A percentile compares a stretch with the other conserved stretches of the same genome.
These are phyloP conservation scores for Coemansia sp. DNA, from an alignment of 192 early-diverging fungal genomes.

Conservation along the genomic window DNA sequence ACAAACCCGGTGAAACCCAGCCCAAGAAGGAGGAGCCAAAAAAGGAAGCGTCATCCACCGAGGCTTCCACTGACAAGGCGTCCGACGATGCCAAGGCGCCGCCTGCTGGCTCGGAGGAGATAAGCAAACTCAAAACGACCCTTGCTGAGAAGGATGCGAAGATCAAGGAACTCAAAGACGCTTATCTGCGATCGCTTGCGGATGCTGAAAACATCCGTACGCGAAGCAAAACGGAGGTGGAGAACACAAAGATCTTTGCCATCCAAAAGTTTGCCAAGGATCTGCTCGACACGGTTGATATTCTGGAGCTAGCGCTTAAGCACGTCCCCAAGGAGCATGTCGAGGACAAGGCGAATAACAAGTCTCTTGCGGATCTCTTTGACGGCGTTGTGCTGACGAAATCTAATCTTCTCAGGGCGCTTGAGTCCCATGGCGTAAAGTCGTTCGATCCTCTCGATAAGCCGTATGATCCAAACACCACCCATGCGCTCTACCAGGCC, in stretches of 20 bases:
- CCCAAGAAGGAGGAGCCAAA: constrained; percentile 16
- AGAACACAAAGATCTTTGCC: constrained; percentile 78
- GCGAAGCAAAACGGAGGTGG: constrained; percentile 83
- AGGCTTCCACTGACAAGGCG: constrained; percentile 1
- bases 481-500: constrained; percentile 94
- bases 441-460: constrained; percentile 78
- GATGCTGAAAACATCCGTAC: constrained; percentile 95
- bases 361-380: constrained; percentile 76
- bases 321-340: constrained; percentile 76
- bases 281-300: constrained; percentile 87
- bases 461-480: constrained; percentile 90
- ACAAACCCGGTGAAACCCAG: constrained; percentile 18
- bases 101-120: constrained; percentile 20
- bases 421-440: constrained; percentile 87
- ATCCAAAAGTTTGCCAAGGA: constrained; percentile 99
- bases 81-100: constrained; percentile 1
- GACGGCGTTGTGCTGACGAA: constrained; percentile 89
- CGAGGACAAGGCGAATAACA: constrained; percentile 54
- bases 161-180: constrained; percentile 66
- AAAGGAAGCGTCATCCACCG: not conserved
- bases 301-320: constrained; percentile 84
- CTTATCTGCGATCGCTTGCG: constrained; percentile 88
- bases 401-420: constrained; percentile 77
- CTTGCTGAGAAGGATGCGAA: constrained; percentile 53
- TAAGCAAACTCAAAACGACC: constrained; percentile 34